Evolutionary conservation across 768 basidiomycete genomes (phyloP).

Genomic region (Kondoa subrosea): DNA sequence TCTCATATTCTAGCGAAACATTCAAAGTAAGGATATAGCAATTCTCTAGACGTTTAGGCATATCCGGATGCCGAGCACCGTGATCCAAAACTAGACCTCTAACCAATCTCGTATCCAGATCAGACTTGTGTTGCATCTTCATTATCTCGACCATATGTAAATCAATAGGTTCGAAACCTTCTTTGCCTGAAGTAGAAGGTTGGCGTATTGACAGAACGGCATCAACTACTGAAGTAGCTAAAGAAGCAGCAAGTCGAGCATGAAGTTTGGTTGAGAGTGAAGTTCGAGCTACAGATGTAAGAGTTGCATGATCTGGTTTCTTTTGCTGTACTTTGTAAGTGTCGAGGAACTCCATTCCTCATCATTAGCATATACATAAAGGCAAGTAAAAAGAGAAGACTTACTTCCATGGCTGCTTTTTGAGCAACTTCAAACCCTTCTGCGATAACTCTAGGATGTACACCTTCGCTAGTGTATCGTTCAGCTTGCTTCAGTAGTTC

Average conservation of each 20-base stretch:
- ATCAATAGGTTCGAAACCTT: conserved; percentile 78
- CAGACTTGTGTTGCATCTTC: conserved; percentile 99
- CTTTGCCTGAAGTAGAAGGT: conserved; percentile 41
- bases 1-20: conserved; percentile 96
- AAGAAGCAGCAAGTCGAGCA: conserved; percentile 58
- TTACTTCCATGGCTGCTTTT: conserved; percentile 73
- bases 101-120: conserved; percentile 88
- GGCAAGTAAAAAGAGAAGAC: conserved; percentile 29
- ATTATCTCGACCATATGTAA: conserved; percentile 98
- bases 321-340: conserved; percentile 56
- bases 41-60: conserved; percentile 96
- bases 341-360: conserved; percentile 61
- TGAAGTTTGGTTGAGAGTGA: conserved; percentile 88
- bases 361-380: conserved; percentile 25
- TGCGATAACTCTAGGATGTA: conserved; percentile 87
- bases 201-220: conserved; percentile 70
- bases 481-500: conserved; percentile 83
- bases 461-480: conserved; percentile 92
- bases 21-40: conserved; percentile 88
- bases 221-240: conserved; percentile 85
- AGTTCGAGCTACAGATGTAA: conserved; percentile 88
- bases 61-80: conserved; percentile 92
- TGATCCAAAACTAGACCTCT: conserved; percentile 94
- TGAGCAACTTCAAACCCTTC: conserved; percentile 95
- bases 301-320: conserved; percentile 64